These are phyloP conservation scores for Boletus coccyginus DNA, from an alignment of 768 basidiomycete species.

Conservation along the genomic window DNA sequence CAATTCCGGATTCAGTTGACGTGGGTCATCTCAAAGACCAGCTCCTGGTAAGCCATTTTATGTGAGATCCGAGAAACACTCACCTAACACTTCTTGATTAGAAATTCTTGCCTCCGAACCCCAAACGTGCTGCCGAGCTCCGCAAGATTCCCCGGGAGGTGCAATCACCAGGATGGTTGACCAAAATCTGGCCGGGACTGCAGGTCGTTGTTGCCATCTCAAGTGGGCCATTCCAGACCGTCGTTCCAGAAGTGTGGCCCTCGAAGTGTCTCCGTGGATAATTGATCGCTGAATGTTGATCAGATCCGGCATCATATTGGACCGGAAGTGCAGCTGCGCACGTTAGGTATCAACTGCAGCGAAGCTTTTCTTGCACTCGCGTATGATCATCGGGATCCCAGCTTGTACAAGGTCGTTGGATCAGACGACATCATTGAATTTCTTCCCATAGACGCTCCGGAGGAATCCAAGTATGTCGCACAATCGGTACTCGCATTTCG, in stretches of 20 bases:
- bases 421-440: conserved; percentile 26
- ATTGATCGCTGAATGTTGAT: not conserved
- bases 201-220: conserved; percentile 17
- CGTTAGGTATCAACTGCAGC: conserved; percentile 23
- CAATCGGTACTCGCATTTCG: conserved; percentile 15
- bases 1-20: conserved; percentile 13
- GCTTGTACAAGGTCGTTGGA: conserved; percentile 21
- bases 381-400: conserved; percentile 21
- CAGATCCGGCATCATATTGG: conserved; percentile 20
- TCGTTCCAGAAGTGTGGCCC: conserved; percentile 18
- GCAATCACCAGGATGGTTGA: conserved; percentile 17
- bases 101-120: conserved; percentile 17
- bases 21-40: conserved; percentile 13
- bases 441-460: conserved; percentile 15
- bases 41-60: not conserved
- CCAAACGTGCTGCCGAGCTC: conserved; percentile 16
- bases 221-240: conserved; percentile 22
- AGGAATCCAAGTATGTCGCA: conserved; percentile 18
- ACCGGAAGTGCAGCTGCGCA: conserved; percentile 17
- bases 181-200: conserved; percentile 19
- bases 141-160: conserved; percentile 5
- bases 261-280: not conserved
- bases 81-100: not conserved
- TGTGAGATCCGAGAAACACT: not conserved
- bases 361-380: conserved; percentile 22